Evolutionary conservation across 2,329 filamentous ascomycete genomes (phyloP).

Genomic region (Drechmeria coniospora): DNA sequence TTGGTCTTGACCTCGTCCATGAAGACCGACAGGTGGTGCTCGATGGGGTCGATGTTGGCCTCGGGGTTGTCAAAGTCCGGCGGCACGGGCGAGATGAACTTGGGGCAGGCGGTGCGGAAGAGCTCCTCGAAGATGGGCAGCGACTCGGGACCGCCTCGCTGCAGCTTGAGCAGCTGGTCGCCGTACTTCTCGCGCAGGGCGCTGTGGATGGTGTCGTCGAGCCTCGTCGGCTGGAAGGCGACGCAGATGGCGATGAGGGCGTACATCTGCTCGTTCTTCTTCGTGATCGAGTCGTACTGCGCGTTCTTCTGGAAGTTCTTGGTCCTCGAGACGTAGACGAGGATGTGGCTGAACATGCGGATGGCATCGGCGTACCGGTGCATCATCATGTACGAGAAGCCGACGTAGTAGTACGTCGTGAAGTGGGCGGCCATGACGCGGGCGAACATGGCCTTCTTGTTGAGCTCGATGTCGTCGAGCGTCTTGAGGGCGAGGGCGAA

Average conservation of each 20-base stretch:
- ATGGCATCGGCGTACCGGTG: constrained; percentile 97
- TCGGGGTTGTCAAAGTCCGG: constrained; percentile 96
- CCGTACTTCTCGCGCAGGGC: constrained; percentile 97
- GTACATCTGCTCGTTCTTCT: constrained; percentile 99
- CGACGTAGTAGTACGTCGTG: constrained; percentile 99
- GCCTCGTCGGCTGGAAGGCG: constrained; percentile 87
- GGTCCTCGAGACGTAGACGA: constrained; percentile 94
- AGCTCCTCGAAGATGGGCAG: constrained; percentile 97
- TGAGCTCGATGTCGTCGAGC: constrained; percentile 97
- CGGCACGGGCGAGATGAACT: constrained; percentile 95
- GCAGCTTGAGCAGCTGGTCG: constrained; percentile 91
- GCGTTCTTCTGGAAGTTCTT: constrained; percentile 99
- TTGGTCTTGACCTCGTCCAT: constrained; percentile 99
- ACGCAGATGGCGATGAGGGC: constrained; percentile 97
- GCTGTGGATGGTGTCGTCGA: constrained; percentile 98
- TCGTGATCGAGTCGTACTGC: constrained; percentile 95
- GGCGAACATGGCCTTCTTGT: constrained; percentile 99
- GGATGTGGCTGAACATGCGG: constrained; percentile 99
- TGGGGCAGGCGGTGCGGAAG: constrained; percentile 94
- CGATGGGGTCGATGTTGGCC: constrained; percentile 88
- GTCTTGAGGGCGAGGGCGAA: constrained; percentile 98
- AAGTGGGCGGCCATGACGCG: constrained; percentile 99
- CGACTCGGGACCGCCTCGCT: constrained; percentile 87
- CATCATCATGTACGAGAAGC: constrained; percentile 99
- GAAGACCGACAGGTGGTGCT: constrained; percentile 95